phyloP scores from a whole-genome alignment of 345 rosid genomes.

The Gossypium raimondii region DNA sequence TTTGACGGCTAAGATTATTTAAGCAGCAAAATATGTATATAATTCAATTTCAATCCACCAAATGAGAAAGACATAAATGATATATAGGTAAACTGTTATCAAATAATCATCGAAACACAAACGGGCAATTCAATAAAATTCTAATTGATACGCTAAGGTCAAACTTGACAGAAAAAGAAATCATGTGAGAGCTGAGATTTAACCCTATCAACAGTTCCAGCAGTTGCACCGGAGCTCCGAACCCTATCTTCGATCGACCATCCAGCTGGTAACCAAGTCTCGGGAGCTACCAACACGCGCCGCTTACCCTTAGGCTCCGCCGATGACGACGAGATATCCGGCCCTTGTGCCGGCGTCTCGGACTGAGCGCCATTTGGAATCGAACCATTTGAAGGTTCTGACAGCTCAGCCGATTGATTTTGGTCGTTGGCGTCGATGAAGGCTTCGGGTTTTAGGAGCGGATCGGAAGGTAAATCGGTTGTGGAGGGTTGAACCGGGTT shows the following conservation, averaged over 20 bases:
- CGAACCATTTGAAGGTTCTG: constrained; percentile 3
- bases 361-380: constrained; percentile 22
- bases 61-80: too few relatives aligned
- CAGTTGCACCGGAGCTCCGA: constrained; percentile 66
- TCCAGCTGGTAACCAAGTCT: constrained; percentile 59
- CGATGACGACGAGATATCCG: constrained; percentile 10
- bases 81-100: background rate
- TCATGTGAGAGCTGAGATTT: constrained; percentile 7
- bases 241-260: constrained; percentile 77
- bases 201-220: constrained; percentile 77
- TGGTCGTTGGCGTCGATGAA: constrained; percentile 35
- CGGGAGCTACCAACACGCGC: constrained; percentile 17
- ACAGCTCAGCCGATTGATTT: constrained; percentile 13
- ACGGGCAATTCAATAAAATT: background rate
- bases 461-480: constrained; percentile 31
- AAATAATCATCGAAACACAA: background rate
- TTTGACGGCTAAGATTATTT: background rate
- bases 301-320: constrained; percentile 22
- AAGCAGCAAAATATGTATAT: background rate
- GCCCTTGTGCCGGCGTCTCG: background rate
- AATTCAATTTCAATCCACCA: background rate
- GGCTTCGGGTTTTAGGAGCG: constrained; percentile 40
- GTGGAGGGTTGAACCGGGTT: background rate
- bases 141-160: background rate
- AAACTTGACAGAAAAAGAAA: background rate